Evolutionary conservation across 495 filamentous ascomycete genomes (phyloP), one percentile per base, ranked within the genome.

Genomic region (Penicillium turbatum): DNA sequence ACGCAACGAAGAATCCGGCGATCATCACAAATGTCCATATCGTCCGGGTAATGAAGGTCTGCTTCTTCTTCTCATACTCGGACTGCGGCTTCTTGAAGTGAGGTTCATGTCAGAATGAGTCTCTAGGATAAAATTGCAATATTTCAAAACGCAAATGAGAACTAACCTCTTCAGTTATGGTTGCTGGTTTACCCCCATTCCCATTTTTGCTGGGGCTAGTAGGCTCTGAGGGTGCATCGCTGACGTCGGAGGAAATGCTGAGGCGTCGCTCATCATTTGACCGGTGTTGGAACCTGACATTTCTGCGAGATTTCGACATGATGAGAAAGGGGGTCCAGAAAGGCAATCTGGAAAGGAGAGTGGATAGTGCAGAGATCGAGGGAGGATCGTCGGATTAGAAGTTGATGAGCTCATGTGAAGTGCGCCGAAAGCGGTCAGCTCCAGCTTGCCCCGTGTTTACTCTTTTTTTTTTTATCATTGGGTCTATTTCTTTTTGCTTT

Each of bases 21-120:
- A 99, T 96, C 95, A 99, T 99, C 59, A 96, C 84, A 42, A 99
- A 85, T 19, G 88, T 96, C 95, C 95, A 99, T 81, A 97, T 90
- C 32, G 93, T 90, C 52, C 95, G 87, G 9, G 91, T 96, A 61
- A 96, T 89, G 80, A 99, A 97, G 63, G 91, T 95, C 71, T 90
- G 86, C 72, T 95, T 96, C 74, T 99, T 99, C 84, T 96, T 97
- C 66, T 97, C 90, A 70, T 92, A 96, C 19, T 96, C 95, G 65
- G 90, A 83, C 48, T 67, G 51, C 41, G 70, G 64, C 67, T 77
- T 79, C 66, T 74, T 55, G 11, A 29, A 11, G 16, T 32, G 39
- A 51, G 12, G 27, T 34, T 19, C 27, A 42, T 43, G 52, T 66
- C 50, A 63, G 62, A 40, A 5, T 12, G 2, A 2, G 21, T 24